These are phyloP conservation scores for Taphrina deformans DNA, from an alignment of 1,139 yeast genomes.

Conservation along the genomic window DNA sequence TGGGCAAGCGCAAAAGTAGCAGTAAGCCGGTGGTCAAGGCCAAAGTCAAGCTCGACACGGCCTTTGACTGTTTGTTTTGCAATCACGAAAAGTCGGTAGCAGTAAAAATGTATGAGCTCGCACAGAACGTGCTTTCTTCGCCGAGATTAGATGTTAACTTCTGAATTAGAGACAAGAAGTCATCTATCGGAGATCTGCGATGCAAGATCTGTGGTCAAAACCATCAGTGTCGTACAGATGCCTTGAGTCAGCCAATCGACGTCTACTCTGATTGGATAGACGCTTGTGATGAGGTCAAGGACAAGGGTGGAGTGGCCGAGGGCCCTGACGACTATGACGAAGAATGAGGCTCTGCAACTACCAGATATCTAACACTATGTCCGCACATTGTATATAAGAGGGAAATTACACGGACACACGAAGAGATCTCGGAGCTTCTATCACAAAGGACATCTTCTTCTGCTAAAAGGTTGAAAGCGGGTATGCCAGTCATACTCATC, in stretches of 20 bases:
- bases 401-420: neutral
- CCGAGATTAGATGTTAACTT: neutral
- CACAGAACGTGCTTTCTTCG: neutral
- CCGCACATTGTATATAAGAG: neutral
- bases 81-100: slow-evolving; percentile 92
- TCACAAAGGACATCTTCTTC: no score
- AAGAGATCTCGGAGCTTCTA: neutral
- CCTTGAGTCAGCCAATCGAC: slow-evolving; percentile 82
- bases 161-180: slow-evolving; percentile 64
- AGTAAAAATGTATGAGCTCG: slow-evolving; percentile 56
- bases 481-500: no score
- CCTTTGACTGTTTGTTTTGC: slow-evolving; percentile 55
- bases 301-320: neutral
- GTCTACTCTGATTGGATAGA: slow-evolving; percentile 98
- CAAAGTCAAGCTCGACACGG: slow-evolving; percentile 30
- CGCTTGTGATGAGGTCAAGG: slow-evolving; percentile 84
- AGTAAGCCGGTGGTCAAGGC: slow-evolving; percentile 24
- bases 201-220: slow-evolving; percentile 95
- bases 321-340: neutral
- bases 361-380: neutral
- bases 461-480: no score
- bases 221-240: slow-evolving; percentile 84
- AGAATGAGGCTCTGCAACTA: neutral
- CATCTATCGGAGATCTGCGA: slow-evolving; percentile 76
- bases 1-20: slow-evolving; percentile 29